Base-by-base conservation (phyloP, 129 eudicot species). In the Silybum marianum region DNA sequence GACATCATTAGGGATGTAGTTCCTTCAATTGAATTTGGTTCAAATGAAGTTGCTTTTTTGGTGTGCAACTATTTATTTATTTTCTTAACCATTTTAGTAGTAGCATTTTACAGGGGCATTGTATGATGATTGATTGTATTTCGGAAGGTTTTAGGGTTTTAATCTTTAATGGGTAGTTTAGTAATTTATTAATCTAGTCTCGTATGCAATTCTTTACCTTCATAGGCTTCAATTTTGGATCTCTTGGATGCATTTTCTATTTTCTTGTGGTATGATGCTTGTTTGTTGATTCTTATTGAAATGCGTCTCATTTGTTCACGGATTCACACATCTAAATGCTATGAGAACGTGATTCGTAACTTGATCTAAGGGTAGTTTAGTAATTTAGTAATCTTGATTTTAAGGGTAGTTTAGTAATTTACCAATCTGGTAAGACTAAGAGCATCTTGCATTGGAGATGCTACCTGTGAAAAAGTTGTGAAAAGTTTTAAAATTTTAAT, bases 11-110 rank as follows among this genome's bases (percentile, higher is more conserved):
- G 75, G 69, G 34, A 69, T 78, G 48, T 38, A 78, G 74, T 78
- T 69, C 8, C 26, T 24, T 69, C 75, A 6, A 44, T 78, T 78
- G 75, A 69, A 68, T 78, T 44, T 58, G 42, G 78, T 48, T 80
- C 39, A 58, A 46, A 23, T 23, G 40, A 51, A 71, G 78, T 38
- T 80, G 21, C 46, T 71, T 80, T 80, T 21, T 58, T 51, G 71
- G 44, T 71, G 71, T 54, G 25, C 71, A 30, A 72, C 75, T 22
- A 22, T 13, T 71, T 58, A 6, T 18, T 58, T 58, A 48, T 58
- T n/a, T 58, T n/a, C 22, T 54, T 16, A 58, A 24, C 66, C 66
- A 58, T 18, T 58, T 58, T 58, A 58, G 66, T 40, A 40, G 48
- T 40, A 40, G 48, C 48, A 40, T 40, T 40, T 44, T 44, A 44